These are phyloP conservation scores for Ustanciosporium gigantosporum DNA, from an alignment of 1,284 basidiomycete genomes.

Conservation along the genomic window DNA sequence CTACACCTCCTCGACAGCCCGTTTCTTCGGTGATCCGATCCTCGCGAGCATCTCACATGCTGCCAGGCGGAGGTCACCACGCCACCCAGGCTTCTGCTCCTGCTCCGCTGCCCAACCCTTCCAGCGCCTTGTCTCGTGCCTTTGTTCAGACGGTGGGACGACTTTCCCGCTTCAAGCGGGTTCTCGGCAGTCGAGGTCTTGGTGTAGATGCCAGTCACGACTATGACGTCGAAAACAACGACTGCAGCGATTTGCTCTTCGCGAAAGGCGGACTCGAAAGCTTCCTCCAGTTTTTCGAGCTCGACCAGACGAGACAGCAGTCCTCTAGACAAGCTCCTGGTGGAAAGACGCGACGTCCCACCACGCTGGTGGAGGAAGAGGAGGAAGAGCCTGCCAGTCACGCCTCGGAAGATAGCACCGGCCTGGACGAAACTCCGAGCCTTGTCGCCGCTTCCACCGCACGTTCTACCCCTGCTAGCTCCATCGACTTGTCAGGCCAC, in stretches of 20 bases:
- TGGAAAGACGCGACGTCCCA: not conserved
- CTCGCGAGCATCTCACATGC: not conserved
- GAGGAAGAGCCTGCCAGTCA: conserved; percentile 23
- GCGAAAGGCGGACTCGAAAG: conserved; percentile 46
- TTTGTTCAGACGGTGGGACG: conserved; percentile 79
- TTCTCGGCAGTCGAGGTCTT: conserved; percentile 62
- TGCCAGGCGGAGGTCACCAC: not conserved
- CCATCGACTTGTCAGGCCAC: conserved; percentile 29
- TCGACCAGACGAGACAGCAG: conserved; percentile 15
- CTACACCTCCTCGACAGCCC: not conserved
- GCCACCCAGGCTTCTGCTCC: not conserved
- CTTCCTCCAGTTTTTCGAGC: conserved; percentile 40
- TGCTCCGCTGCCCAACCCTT: conserved; percentile 34
- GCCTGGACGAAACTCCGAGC: conserved; percentile 45
- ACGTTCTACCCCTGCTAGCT: conserved; percentile 45
- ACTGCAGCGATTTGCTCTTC: conserved; percentile 59
- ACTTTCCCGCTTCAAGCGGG: conserved; percentile 78
- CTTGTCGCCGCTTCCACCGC: conserved; percentile 38
- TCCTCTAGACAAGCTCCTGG: not conserved
- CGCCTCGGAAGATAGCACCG: conserved; percentile 31
- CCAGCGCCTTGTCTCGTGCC: conserved; percentile 71
- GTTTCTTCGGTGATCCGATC: not conserved
- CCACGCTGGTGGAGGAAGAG: conserved; percentile 10
- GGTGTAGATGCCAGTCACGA: conserved; percentile 19
- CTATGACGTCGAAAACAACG: conserved; percentile 57